Base-by-base conservation (phyloP, 2,329 filamentous ascomycete species). In the Aspergillus floridensis region DNA sequence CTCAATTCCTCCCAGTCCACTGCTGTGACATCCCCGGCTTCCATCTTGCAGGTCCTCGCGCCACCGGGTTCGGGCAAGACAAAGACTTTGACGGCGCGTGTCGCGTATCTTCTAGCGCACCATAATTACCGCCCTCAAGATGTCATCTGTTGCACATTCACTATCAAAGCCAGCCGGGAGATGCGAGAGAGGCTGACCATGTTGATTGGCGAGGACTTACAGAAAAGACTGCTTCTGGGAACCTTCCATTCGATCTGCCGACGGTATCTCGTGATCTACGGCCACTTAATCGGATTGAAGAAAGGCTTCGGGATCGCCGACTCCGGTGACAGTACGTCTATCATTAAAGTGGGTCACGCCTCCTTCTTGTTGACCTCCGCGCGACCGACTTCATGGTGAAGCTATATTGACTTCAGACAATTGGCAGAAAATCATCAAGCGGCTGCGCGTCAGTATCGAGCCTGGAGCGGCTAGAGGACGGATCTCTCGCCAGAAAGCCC, bases 61-160 rank as follows among this genome's bases (percentile, higher is more conserved):
- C 84, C 85, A 54, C 86, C 86, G 24, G 86, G 86, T 35, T 88
- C 86, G 62, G 93, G 95, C 21, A 98, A 99, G 77, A 99, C 93
- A 14, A 96, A 97, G 75, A 98, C 95, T 0, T 82, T 99, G 56
- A 96, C 93, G 0, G 91, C 93, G 49, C 89, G 95, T 63, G 92
- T 97, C 59, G 93, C 93, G 67, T 96, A 93, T 82, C 86, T 97
- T 31, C 84, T 97, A 56, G 85, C 88, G 53, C 82, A 89, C 68
- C 79, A 86, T 66, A 86, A 88, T 47, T 85, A 91, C 67, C 84
- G 86, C 58, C 93, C 93, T 69, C 87, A 90, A 78, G 92, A 97
- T 77, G 87, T 98, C 68, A 88, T 99, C 60, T 93, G 97, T 60
- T 95, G 93, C 62, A 98, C 93, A 0, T 99, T 99, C 72, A 99